phyloP scores from a whole-genome alignment of 345 rosid genomes.

The Combretum micranthum region DNA sequence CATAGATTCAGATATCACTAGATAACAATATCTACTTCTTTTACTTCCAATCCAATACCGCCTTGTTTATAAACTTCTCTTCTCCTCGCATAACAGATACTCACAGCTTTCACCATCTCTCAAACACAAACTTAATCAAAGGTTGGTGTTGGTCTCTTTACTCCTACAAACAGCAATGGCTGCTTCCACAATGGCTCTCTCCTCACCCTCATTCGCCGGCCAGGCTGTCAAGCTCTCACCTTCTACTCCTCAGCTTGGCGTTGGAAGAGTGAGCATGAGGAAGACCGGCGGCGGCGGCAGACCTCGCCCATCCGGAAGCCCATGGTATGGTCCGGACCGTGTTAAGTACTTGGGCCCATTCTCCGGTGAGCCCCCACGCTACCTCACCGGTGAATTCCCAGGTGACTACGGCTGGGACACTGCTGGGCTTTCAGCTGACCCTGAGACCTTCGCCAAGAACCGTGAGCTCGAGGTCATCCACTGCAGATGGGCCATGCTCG shows the following conservation, averaged over 20 bases:
- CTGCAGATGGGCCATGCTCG: too few species aligned
- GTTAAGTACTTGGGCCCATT: conserved; percentile 77
- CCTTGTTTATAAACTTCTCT: conserved; percentile 16
- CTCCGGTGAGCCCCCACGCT: conserved; percentile 57
- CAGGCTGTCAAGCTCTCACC: conserved; percentile 48
- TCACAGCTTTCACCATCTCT: neutral
- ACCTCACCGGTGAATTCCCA: conserved; percentile 76
- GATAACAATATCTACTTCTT: too few species aligned
- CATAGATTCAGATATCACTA: conserved; percentile 29
- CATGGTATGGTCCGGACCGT: conserved; percentile 72
- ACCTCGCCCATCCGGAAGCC: conserved; percentile 43
- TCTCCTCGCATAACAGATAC: conserved; percentile 7
- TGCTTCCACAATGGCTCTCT: conserved; percentile 60
- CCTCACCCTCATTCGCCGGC: conserved; percentile 61
- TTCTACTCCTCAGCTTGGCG: conserved; percentile 28
- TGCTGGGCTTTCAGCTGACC: conserved; percentile 83
- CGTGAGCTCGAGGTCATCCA: too few species aligned
- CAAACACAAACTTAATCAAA: too few species aligned
- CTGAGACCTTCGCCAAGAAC: conserved; percentile 79
- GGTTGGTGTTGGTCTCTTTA: too few species aligned
- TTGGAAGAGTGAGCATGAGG: conserved; percentile 57
- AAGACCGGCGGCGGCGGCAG: conserved; percentile 28
- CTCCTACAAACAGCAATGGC: conserved; percentile 26
- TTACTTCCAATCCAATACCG: conserved; percentile 4
- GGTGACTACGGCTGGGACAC: conserved; percentile 78